A percentile compares a stretch with the other conserved stretches of the same genome.
These are phyloP conservation scores for Ustilago esculenta DNA, from an alignment of 1,284 basidiomycete genomes.

Conservation along the genomic window DNA sequence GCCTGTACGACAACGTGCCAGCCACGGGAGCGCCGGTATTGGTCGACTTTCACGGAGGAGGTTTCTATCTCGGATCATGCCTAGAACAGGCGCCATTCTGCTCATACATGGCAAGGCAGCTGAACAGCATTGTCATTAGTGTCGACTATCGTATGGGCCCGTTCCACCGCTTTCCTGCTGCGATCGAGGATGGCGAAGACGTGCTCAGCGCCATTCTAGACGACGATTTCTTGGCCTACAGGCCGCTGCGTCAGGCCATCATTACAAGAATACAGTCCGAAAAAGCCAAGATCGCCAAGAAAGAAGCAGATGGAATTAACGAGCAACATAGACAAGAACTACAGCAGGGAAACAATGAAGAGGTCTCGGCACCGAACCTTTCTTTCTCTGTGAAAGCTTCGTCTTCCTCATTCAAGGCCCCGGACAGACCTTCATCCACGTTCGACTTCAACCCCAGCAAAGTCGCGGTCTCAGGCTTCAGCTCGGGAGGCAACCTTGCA, in stretches of 20 bases:
- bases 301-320: slow-evolving; percentile 13
- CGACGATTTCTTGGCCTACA: slow-evolving; percentile 24
- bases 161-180: slow-evolving; percentile 58
- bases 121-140: slow-evolving; percentile 45
- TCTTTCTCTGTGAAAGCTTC: neutral
- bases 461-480: slow-evolving; percentile 55
- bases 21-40: slow-evolving; percentile 33
- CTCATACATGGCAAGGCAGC: slow-evolving; percentile 34
- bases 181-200: slow-evolving; percentile 54
- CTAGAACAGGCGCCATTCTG: slow-evolving; percentile 56
- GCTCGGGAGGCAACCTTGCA: slow-evolving; percentile 61
- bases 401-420: neutral
- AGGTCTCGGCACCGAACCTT: slow-evolving; percentile 7
- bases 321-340: slow-evolving; percentile 26
- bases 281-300: slow-evolving; percentile 21
- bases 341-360: slow-evolving; percentile 30
- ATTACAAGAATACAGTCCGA: slow-evolving; percentile 21
- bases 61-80: slow-evolving; percentile 54
- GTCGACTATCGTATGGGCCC: slow-evolving; percentile 63
- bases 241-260: slow-evolving; percentile 30
- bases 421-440: neutral
- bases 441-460: slow-evolving; percentile 38
- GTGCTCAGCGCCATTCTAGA: slow-evolving; percentile 47
- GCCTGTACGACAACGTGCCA: slow-evolving; percentile 17
- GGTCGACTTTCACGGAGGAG: slow-evolving; percentile 59